Conservation (phyloP, 2,329 filamentous ascomycete genomes). For the Fusarium piperis region DNA sequence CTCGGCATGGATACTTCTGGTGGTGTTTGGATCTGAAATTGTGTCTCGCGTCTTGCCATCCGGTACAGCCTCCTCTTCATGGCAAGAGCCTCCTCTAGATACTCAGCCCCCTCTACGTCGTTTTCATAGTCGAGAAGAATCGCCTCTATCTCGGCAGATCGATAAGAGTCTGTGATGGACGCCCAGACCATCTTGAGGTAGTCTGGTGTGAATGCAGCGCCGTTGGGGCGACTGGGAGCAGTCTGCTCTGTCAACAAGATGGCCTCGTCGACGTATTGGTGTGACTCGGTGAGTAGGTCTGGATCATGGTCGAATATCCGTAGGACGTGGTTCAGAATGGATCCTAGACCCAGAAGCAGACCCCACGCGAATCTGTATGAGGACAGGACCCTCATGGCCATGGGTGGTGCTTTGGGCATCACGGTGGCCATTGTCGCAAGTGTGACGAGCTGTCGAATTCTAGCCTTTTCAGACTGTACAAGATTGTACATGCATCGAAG, state of each 20-base stretch:
- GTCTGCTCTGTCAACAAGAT: slow-evolving; percentile 24
- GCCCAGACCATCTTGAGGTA: slow-evolving; percentile 31
- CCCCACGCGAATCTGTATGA: slow-evolving; percentile 25
- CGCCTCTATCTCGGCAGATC: slow-evolving; percentile 9
- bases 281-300: neutral
- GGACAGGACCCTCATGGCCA: neutral
- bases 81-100: slow-evolving; percentile 20
- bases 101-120: slow-evolving; percentile 24
- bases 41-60: slow-evolving; percentile 14
- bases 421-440: slow-evolving; percentile 2
- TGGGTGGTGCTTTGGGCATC: neutral
- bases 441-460: neutral
- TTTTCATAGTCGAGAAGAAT: slow-evolving; percentile 30
- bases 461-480: slow-evolving; percentile 22
- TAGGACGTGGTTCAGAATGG: slow-evolving; percentile 24
- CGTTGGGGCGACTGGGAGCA: slow-evolving; percentile 20
- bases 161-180: slow-evolving; percentile 10
- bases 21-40: neutral
- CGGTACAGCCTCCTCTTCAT: slow-evolving; percentile 13
- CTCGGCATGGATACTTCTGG: neutral
- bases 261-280: slow-evolving; percentile 18
- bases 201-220: slow-evolving; percentile 25
- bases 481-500: slow-evolving; percentile 26
- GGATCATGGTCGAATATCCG: slow-evolving; percentile 10
- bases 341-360: slow-evolving; percentile 9